Evolutionary conservation across 108 stramenopile genomes (phyloP), one percentile per base, ranked within the genome.

Genomic region (Nitzschia inconspicua): DNA sequence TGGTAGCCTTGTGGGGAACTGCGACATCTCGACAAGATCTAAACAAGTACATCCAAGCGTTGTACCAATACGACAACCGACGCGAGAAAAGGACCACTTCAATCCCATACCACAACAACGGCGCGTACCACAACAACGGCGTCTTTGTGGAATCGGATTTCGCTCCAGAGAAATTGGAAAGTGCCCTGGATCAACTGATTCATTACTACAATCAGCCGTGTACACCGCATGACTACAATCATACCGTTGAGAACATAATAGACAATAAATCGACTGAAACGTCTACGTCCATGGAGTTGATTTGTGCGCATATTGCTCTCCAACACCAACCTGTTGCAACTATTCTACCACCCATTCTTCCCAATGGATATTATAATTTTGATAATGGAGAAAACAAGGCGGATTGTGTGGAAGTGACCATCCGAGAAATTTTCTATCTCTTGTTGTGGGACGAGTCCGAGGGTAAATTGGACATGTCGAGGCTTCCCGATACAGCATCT

Each of bases 331-430:
- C 43, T 13, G 25, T 13, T 1, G n/a, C n/a, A n/a, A n/a, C n/a
- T n/a, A n/a, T n/a, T n/a, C n/a, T n/a, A n/a, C n/a, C n/a, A 47
- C 66, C 66, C 16, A 39, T 46, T n/a, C 28, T 68, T 51, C 55
- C 73, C 16, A 65, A 58, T 40, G 66, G 73, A 60, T 66, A 75
- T 11, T 63, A 67, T 43, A 30, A 54, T 23, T 56, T 54, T 35
- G 62, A 63, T 32, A 62, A 44, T 26, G 66, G 61, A 16, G 66
- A 47, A 3, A 24, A 40, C 22, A 59, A 48, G 32, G 58, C 66
- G 26, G 73, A 75, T 56, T 75, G 66, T 55, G 61, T 57, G 11
- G 73, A 75, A 56, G 65, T 63, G 42, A 62, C 51, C n/a, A 42
- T 58, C 1, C 60, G 73, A 30, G 73, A 75, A 63, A 62, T 75